Percentiles rank a stretch among this genome's conserved stretches.
These are phyloP conservation scores for Fusarium compactum DNA, from an alignment of 2,329 filamentous ascomycete genomes.

Conservation along the genomic window DNA sequence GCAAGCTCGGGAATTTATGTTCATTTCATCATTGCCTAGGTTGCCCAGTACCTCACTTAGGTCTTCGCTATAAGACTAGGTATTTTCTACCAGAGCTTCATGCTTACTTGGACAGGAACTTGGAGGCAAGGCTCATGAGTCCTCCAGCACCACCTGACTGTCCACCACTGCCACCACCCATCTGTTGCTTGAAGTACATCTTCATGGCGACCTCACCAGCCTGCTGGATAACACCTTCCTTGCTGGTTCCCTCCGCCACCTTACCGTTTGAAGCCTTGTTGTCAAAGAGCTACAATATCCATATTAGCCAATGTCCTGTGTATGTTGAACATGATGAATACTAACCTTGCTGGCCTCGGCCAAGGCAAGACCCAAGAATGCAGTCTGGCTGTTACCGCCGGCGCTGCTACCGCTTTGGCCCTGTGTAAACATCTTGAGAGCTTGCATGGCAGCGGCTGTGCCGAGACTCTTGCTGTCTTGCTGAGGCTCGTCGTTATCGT, in stretches of 20 bases:
- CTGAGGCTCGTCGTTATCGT: slow-evolving; percentile 64
- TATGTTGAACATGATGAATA: background rate
- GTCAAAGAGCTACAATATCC: slow-evolving; percentile 67
- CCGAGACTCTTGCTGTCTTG: slow-evolving; percentile 69
- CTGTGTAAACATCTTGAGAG: slow-evolving; percentile 80
- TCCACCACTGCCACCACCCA: slow-evolving; percentile 59
- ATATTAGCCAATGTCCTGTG: slow-evolving; percentile 9
- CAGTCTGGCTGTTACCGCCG: slow-evolving; percentile 72
- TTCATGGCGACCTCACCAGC: slow-evolving; percentile 90
- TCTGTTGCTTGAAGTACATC: slow-evolving; percentile 87
- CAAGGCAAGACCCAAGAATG: slow-evolving; percentile 89
- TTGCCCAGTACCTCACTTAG: background rate
- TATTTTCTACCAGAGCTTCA: background rate
- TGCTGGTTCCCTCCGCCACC: slow-evolving; percentile 71
- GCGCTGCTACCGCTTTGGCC: slow-evolving; percentile 58
- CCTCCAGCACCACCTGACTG: slow-evolving; percentile 53
- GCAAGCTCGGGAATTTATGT: background rate
- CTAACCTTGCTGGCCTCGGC: slow-evolving; percentile 82
- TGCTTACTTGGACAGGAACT: slow-evolving; percentile 55
- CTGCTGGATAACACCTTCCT: slow-evolving; percentile 82
- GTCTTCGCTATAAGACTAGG: background rate
- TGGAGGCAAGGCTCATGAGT: slow-evolving; percentile 60
- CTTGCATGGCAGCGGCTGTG: slow-evolving; percentile 82
- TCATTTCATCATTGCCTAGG: background rate
- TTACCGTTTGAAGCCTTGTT: slow-evolving; percentile 67